Base-by-base conservation (phyloP, 345 rosid species). In the Murraya paniculata region DNA sequence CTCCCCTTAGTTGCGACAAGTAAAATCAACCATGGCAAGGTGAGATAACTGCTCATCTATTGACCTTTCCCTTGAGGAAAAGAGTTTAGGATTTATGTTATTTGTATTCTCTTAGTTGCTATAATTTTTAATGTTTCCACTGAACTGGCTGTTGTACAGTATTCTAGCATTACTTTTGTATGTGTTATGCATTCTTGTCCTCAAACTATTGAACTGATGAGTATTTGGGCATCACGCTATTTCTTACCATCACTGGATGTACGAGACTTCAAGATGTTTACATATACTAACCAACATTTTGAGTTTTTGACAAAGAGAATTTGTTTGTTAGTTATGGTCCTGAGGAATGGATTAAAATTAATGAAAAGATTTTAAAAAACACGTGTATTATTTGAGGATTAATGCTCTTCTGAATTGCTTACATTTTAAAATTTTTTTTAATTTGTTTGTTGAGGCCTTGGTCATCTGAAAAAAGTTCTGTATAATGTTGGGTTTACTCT, bases 1-100 rank as follows among this genome's bases (percentile, higher is more conserved):
- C 90, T 96, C 81, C 99, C 99, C 71, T 80, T 96, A 77, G 99
- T 89, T 76, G 98, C 99, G 28, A 96, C 99, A 31, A 88, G 91
- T 74, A 77, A 82, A 72, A 84, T 87, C 70, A 87, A 83, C 80
- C 93, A 91, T 62, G 97, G 97, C 68, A 89, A 88, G 95, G 99
- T 92, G 76, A 85, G 81, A 77, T 53, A 19, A 74, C 25, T 8
- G 64, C 21, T 77, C 50, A 56, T 67, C 55, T 21, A 25, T 25
- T 56, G 31, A 71, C 36, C 57, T 39, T 61, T 53, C 50, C 10
- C 9, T 41, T 38, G 3, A 8, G 16, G 9, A 39, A 9, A 19
- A 24, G 18, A 35, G 14, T 64, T 50, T 50, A 6, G 35, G 72
- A 61, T 64, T 55, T 14, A 21, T 22, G 14, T 21, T 13, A 61